Base-by-base conservation (phyloP, 495 filamentous ascomycete species). In the Hyaloscypha hepaticicola region DNA sequence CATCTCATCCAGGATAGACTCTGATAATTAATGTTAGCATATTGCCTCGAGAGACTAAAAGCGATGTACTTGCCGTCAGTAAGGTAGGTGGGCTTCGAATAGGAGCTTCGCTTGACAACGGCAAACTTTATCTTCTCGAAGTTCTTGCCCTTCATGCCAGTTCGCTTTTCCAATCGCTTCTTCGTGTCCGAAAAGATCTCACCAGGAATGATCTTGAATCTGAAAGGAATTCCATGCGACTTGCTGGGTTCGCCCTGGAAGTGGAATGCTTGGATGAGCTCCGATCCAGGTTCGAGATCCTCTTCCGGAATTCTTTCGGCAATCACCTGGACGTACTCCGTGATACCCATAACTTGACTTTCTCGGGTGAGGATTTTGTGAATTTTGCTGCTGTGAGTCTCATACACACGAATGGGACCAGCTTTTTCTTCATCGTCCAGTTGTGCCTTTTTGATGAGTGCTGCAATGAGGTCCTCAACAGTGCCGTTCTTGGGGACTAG, bases 41-140 rank as follows among this genome's bases (percentile, higher is more conserved):
- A 16, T 12, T n/a, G 7, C 9, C n/a, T 52, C 64, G 50, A 64
- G 22, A 49, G 29, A 8, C 28, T 27, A 25, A 24, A 52, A 27
- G 31, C 59, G 19, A 21, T 22, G 19, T 16, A 22, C 87, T 82
- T 79, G 96, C 95, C 93, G 79, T 98, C 95, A 66, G 84, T 85
- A 61, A 99, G 79, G 79, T 96, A 97, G 60, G 84, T 80, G 5
- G 93, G 89, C 69, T 83, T 89, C 22, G 89, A 85, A 75, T 88
- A 96, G 8, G 75, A 73, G 27, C 81, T 75, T 60, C 89, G 83
- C 65, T 85, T 84, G 7, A 97, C 82, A 51, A 97, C 77, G 5
- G 92, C 91, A 79, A 99, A 97, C 76, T 93, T 97, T 74, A 98
- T 93, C 81, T 97, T 99, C 76, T 99, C 95, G 67, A 98, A 95